A percentile compares a stretch with the other conserved stretches of the same genome.
These are phyloP conservation scores for Pseudogymnoascus sp. DNA, from an alignment of 2,329 filamentous ascomycete species.

Conservation along the genomic window DNA sequence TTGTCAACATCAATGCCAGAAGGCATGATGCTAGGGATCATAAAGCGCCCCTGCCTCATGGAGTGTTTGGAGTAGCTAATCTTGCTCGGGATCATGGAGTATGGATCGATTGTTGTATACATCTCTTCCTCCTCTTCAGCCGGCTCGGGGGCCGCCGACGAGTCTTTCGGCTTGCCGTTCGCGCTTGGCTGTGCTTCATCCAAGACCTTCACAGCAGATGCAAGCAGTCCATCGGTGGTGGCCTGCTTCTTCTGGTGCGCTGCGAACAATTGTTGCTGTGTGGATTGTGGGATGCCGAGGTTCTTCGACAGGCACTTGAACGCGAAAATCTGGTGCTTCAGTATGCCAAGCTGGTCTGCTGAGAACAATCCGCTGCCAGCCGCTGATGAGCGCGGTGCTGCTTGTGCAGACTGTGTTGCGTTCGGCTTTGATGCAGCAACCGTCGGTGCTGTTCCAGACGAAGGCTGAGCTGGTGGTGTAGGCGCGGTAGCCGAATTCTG, in stretches of 20 bases:
- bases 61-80: constrained; percentile 78
- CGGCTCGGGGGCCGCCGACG: constrained; percentile 23
- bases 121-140: constrained; percentile 21
- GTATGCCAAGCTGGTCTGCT: constrained; percentile 65
- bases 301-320: constrained; percentile 90
- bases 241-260: constrained; percentile 54
- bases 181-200: constrained; percentile 30
- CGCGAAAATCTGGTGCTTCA: constrained; percentile 80
- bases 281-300: constrained; percentile 63
- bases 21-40: constrained; percentile 83
- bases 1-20: constrained; percentile 82
- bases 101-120: constrained; percentile 42
- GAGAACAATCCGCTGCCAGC: constrained; percentile 55
- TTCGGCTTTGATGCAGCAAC: constrained; percentile 19
- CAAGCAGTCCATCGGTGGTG: neutral
- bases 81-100: constrained; percentile 35
- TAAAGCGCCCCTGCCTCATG: constrained; percentile 64
- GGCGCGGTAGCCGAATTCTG: constrained; percentile 24
- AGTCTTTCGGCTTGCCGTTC: constrained; percentile 30
- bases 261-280: constrained; percentile 77
- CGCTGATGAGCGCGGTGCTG: constrained; percentile 18
- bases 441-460: constrained; percentile 20
- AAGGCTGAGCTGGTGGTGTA: constrained; percentile 15
- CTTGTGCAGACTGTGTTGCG: constrained; percentile 15
- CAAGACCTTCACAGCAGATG: constrained; percentile 19